Evolutionary conservation across 768 basidiomycete species (phyloP).

Genomic region (Trametes gibbosa): DNA sequence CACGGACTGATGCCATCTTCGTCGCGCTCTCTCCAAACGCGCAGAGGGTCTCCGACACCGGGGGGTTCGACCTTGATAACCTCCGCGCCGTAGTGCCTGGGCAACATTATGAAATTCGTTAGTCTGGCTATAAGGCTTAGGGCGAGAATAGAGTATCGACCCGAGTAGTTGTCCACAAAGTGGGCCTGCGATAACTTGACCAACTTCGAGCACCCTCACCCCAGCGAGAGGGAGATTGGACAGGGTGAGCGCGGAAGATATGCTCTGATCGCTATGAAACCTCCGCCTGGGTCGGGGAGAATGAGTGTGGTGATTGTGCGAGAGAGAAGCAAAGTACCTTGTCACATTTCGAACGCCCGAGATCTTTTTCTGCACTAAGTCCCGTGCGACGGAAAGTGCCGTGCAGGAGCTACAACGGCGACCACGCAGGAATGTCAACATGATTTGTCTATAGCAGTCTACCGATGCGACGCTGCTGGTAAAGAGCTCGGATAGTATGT

Average conservation of each 20-base stretch:
- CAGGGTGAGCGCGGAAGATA: background rate
- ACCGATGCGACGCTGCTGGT: too few relatives aligned
- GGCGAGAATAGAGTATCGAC: constrained; percentile 29
- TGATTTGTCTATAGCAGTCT: too few relatives aligned
- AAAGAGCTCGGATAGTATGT: too few relatives aligned
- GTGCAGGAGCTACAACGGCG: too few relatives aligned
- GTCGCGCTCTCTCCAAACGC: constrained; percentile 71
- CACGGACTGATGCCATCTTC: constrained; percentile 70
- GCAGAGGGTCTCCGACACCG: constrained; percentile 58
- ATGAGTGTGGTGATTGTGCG: background rate
- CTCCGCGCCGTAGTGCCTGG: constrained; percentile 69
- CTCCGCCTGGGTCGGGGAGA: background rate
- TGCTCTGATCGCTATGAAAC: background rate
- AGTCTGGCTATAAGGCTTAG: background rate
- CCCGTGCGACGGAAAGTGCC: too few relatives aligned
- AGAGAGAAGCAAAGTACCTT: too few relatives aligned
- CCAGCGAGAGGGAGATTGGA: constrained; percentile 55
- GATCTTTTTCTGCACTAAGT: too few relatives aligned
- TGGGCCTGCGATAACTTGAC: constrained; percentile 70
- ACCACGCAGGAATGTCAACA: too few relatives aligned
- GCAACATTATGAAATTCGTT: background rate
- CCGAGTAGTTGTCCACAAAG: constrained; percentile 72
- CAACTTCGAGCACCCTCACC: constrained; percentile 64
- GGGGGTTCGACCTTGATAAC: constrained; percentile 73
- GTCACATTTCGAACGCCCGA: too few relatives aligned